Base-by-base conservation (phyloP, 1,284 basidiomycete species). In the Malassezia furfur region DNA sequence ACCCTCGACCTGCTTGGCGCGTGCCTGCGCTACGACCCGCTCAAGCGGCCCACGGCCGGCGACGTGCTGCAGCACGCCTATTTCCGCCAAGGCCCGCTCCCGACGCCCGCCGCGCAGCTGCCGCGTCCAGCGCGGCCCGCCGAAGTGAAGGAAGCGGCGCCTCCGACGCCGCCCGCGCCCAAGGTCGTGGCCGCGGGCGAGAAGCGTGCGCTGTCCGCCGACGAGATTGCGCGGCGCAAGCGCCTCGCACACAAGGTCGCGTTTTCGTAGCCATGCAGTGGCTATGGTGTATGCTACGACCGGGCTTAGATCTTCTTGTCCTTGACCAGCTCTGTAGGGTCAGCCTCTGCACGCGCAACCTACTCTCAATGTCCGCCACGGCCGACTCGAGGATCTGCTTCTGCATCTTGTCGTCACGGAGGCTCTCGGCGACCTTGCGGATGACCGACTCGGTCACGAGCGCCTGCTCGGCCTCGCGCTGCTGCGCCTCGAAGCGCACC, bases 401-500 rank as follows among this genome's bases (percentile, higher is more conserved):
- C 81, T 93, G 91, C 57, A 86, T 84, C 81, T 88, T 94, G 74
- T 91, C 87, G 70, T 96, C 90, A 76, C 82, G 80, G 65, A 98
- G 78, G 68, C 81, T 81, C 71, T 85, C 83, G 67, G 88, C 80
- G 51, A 96, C 89, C 76, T 87, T 89, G 65, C 83, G 82, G 68
- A 93, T 86, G 73, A 98, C 85, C 54, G 81, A 79, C 81, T 86
- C 85, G 63, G 90, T 86, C 52, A 98, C 84, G 52, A 88, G 85
- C 34, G 83, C 81, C 82, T 98, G 94, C 80, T 98, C 90, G 72
- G 82, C 86, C 81, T 98, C 91, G 80, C 94, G 90, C 76, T 85
- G 81, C 78, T 91, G 88, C 75, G 94, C 91, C 81, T 98, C 93
- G 78, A 84, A 91, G 74, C 93, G 87, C 59, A 93, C 91, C 91